These are phyloP conservation scores for Lentinus brumalis DNA, from an alignment of 768 basidiomycete genomes.

Conservation along the genomic window DNA sequence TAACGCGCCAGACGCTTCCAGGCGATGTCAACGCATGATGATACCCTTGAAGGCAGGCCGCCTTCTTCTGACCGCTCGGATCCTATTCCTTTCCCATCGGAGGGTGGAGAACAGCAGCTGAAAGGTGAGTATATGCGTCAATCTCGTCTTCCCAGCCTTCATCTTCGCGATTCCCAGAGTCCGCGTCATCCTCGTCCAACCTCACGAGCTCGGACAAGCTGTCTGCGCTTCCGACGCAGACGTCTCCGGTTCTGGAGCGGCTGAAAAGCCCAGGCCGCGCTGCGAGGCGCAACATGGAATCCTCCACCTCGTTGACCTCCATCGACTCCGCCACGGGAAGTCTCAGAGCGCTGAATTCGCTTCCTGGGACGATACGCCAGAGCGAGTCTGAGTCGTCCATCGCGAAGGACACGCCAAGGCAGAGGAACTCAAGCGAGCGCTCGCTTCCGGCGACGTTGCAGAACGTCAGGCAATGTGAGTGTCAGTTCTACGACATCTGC, in stretches of 20 bases:
- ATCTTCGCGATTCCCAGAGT: slow-evolving; percentile 14
- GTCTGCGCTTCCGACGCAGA: slow-evolving; percentile 39
- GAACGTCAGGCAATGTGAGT: slow-evolving; percentile 43
- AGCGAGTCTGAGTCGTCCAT: slow-evolving; percentile 40
- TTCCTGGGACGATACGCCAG: slow-evolving; percentile 19
- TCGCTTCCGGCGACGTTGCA: slow-evolving; percentile 41
- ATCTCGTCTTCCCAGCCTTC: not conserved
- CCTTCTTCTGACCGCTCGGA: slow-evolving; percentile 8
- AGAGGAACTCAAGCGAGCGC: slow-evolving; percentile 57
- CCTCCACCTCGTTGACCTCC: slow-evolving; percentile 45
- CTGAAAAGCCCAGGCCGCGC: slow-evolving; percentile 36
- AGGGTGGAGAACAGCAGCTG: not conserved
- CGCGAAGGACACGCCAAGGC: slow-evolving; percentile 47
- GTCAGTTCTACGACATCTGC: not conserved
- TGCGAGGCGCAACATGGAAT: slow-evolving; percentile 39
- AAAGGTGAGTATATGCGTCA: slow-evolving; percentile 3
- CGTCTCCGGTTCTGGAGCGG: slow-evolving; percentile 35
- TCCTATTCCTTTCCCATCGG: slow-evolving; percentile 23
- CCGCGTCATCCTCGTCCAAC: slow-evolving; percentile 33
- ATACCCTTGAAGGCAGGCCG: not conserved
- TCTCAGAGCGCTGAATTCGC: slow-evolving; percentile 21
- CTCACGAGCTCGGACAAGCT: slow-evolving; percentile 49
- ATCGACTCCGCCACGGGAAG: slow-evolving; percentile 30
- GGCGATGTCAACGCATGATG: not conserved
- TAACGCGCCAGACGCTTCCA: not conserved